Conservation (phyloP, 2,329 filamentous ascomycete genomes). For the Lachnum nothofagi region DNA sequence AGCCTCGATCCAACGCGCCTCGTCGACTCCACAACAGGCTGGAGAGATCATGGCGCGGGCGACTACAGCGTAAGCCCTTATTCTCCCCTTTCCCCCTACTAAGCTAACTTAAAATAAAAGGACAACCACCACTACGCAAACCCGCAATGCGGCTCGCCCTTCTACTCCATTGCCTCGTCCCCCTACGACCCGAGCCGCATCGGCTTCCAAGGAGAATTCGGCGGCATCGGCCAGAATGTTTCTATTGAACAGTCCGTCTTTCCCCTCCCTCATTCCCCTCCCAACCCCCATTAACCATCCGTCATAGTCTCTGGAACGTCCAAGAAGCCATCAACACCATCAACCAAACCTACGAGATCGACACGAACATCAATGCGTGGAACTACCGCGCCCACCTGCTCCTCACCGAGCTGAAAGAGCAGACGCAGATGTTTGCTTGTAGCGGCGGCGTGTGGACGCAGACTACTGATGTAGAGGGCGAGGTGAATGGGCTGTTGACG, state of each 20-base stretch:
- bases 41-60: conserved; percentile 63
- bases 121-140: conserved; percentile 70
- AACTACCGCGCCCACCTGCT: conserved; percentile 56
- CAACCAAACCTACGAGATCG: conserved; percentile 64
- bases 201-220: conserved; percentile 67
- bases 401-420: conserved; percentile 43
- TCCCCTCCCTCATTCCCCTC: neutral
- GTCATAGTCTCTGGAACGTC: conserved; percentile 63
- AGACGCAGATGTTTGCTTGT: conserved; percentile 48
- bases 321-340: conserved; percentile 53
- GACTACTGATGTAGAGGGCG: conserved; percentile 69
- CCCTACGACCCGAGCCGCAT: conserved; percentile 57
- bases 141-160: conserved; percentile 66
- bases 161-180: conserved; percentile 52
- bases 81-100: no score
- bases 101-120: no score
- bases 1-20: conserved; percentile 59
- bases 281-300: neutral
- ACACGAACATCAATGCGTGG: conserved; percentile 53
- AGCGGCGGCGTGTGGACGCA: conserved; percentile 68
- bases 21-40: conserved; percentile 59
- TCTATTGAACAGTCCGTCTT: conserved; percentile 49
- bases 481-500: conserved; percentile 66
- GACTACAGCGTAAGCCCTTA: conserved; percentile 52
- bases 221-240: conserved; percentile 62